Evolutionary conservation across 768 basidiomycete genomes (phyloP), one percentile per base, ranked within the genome.

Genomic region (Mycena galericulata): DNA sequence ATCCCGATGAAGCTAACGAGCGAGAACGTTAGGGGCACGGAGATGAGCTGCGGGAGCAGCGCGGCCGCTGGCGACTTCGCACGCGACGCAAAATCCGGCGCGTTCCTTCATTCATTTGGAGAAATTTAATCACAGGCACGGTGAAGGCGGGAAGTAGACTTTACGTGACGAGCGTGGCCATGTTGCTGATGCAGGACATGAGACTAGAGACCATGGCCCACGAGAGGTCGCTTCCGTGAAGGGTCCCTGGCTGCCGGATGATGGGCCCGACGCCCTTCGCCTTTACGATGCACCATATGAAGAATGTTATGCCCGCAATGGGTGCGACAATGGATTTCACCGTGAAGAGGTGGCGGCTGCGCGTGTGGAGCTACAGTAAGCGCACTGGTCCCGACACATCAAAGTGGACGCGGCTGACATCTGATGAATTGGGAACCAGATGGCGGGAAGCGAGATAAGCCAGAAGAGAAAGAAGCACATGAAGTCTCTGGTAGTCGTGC

Each of bases 391-490:
- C 51, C 51, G 24, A 40, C n/a, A n/a, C n/a, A n/a, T n/a, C n/a
- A n/a, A n/a, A 43, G 18, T 26, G 64, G 32, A 45, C 62, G 61
- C 50, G 60, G 79, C 88, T 64, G 77, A 91, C 90, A 93, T 91
- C 74, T 91, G 86, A 81, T 95, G 92, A 53, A 94, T 89, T 14
- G 92, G 93, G 71, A 93, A 90, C 91, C 91, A 94, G 72, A 94
- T 90, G 20, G 90, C 89, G 11, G 92, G 92, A 32, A 95, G 85
- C 34, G 89, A 92, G 41, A 93, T 84, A 29, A 94, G 80, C 90
- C 92, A 95, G 84, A 95, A 96, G 65, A 96, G 83, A 84, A 96
- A 91, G 87, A 96, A 96, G 71, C 88, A 89, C 81, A 93, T 80
- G 72, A 91, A 92, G 79, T 92, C 89, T 59, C 87, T 85, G n/a